Base-by-base conservation (phyloP, 177 flowering plant species). In the Vitis hybrid region DNA sequence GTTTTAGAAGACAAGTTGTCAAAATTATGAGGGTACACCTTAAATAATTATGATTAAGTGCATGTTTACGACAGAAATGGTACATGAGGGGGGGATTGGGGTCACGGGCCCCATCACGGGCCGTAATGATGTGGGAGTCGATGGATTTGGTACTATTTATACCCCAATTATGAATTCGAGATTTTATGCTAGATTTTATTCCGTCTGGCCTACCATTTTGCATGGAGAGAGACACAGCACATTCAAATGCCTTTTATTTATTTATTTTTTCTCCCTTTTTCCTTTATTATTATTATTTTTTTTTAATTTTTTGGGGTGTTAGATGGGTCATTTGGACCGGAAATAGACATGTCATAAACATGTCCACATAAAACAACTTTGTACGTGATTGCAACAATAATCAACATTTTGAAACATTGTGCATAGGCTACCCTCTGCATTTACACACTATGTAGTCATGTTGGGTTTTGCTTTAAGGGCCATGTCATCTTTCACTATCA, bases 151-250 rank as follows among this genome's bases (percentile, higher is more conserved):
- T n/a, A 3, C 59, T 10, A 13, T 58, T 48, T 34, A 3, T 57
- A 16, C 63, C 49, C 56, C 1, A 68, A 49, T 68, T 50, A 59
- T 66, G 53, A 54, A n/a, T 12, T n/a, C 60, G 39, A 67, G 66
- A 72, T 60, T 34, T 52, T 61, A 62, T 34, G 26, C 48, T 39
- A n/a, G 70, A 61, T 61, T 66, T 66, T 66, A 34, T 59, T 67
- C 75, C 56, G 1, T 12, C 1, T 50, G 29, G 58, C 69, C 56
- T 61, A 50, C 22, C 34, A 19, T 7, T 53, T 54, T 29, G 12
- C 62, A 31, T 54, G 67, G 53, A 31, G 20, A 11, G 55, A 39
- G 31, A 34, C 26, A 2, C 10, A 34, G 45, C 67, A 50, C n/a
- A 50, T 50, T 63, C 56, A 7, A 57, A 57, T 18, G 10, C 60